These are phyloP conservation scores for Andrographis paniculata DNA, from an alignment of 305 asterid species.

Conservation along the genomic window DNA sequence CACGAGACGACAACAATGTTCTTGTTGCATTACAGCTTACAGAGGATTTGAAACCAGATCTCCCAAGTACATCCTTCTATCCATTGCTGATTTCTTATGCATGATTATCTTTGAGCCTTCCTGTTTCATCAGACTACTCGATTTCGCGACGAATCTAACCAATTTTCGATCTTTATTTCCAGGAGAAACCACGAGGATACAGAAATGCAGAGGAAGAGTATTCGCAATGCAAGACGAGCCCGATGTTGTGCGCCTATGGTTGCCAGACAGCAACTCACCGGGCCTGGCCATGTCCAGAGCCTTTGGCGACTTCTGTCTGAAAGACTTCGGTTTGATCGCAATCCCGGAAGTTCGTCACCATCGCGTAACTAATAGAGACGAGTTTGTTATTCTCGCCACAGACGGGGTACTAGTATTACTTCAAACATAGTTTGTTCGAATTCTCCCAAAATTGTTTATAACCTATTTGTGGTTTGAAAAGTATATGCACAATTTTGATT, in stretches of 20 bases:
- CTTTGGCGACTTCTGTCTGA: constrained; percentile 90
- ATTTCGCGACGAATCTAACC: too few species aligned
- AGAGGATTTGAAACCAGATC: constrained; percentile 91
- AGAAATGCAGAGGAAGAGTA: constrained; percentile 81
- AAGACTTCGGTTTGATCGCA: constrained; percentile 88
- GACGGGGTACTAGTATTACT: constrained; percentile 80
- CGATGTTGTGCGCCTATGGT: constrained; percentile 94
- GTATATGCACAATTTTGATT: too few species aligned
- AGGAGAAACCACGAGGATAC: constrained; percentile 95
- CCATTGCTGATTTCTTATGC: not conserved
- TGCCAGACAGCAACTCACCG: constrained; percentile 88
- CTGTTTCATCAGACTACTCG: not conserved
- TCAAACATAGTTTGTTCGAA: not conserved
- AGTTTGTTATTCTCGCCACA: constrained; percentile 77
- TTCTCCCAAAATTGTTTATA: not conserved
- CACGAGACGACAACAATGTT: constrained; percentile 54
- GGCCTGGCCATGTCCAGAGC: constrained; percentile 99
- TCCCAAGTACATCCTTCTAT: constrained; percentile 51
- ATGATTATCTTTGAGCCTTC: not conserved
- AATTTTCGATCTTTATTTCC: constrained; percentile 17
- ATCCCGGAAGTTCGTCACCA: constrained; percentile 79
- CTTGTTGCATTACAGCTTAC: constrained; percentile 76
- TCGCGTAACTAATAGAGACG: constrained; percentile 52
- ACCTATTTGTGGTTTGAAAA: too few species aligned
- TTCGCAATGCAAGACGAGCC: constrained; percentile 97